Conservation (phyloP, 495 filamentous ascomycete species). For the Aspergillus steynii region DNA sequence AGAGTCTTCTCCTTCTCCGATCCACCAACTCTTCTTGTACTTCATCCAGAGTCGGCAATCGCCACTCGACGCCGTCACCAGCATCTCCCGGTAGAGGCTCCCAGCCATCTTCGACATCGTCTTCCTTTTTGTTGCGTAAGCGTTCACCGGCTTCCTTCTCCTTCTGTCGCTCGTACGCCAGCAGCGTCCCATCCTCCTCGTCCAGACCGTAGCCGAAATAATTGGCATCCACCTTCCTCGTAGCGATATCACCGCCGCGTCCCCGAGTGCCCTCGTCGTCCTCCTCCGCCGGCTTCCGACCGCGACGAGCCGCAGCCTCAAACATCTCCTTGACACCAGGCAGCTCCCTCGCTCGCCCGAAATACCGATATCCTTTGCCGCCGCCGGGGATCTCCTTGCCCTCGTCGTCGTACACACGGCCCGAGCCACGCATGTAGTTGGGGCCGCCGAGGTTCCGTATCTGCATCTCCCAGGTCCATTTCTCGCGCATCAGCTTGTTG, state of each 20-base stretch:
- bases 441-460: conserved; percentile 92
- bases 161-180: conserved; percentile 80
- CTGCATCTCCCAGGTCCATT: conserved; percentile 97
- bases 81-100: conserved; percentile 81
- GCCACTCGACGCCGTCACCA: conserved; percentile 83
- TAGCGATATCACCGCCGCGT: conserved; percentile 65
- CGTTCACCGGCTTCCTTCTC: conserved; percentile 78
- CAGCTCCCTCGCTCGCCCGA: conserved; percentile 85
- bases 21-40: conserved; percentile 92
- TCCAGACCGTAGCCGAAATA: conserved; percentile 96
- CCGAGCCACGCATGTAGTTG: conserved; percentile 93
- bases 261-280: conserved; percentile 59
- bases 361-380: conserved; percentile 89
- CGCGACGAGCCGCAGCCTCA: conserved; percentile 62
- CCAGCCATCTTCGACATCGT: conserved; percentile 63
- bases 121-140: conserved; percentile 50
- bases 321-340: conserved; percentile 98
- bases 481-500: conserved; percentile 98
- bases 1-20: conserved; percentile 72
- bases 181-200: conserved; percentile 84
- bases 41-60: conserved; percentile 81
- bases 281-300: conserved; percentile 60
- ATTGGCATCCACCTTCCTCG: conserved; percentile 83
- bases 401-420: conserved; percentile 85
- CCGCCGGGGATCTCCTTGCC: conserved; percentile 88